Evolutionary conservation across 805 yeast genomes (phyloP), one percentile per base, ranked within the genome.

Genomic region (Jamesozyma piceae): DNA sequence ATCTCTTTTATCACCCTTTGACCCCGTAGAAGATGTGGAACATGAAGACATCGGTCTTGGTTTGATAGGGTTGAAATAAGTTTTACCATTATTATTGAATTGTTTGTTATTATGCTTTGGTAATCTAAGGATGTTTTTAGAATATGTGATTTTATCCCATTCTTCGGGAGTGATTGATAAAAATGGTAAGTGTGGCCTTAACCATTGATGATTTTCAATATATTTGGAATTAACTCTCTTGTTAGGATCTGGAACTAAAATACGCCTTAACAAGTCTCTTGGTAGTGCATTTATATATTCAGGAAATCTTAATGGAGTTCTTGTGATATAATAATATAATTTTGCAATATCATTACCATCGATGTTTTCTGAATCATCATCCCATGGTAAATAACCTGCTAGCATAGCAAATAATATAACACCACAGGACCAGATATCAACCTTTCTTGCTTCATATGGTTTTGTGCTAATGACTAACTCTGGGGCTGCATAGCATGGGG

Each of bases 401-500:
- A 92, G 71, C 95, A 92, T 92, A 11, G 98, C 97, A 59, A 90
- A 92, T 35, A 92, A 66, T 42, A 92, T 92, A 18, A 92, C 88
- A 43, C 98, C 98, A 53, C 95, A 78, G 1, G 96, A 86, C 98
- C 98, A 92, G 33, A 90, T 82, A 64, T 92, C 98, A 24, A 86
- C 97, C 63, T 88, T 89, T 49, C 88, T 75, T 15, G 96, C 97
- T 53, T 86, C 88, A 62, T 92, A 92, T n/a, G 94, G 88, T 42
- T 80, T 74, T 49, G 79, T 84, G n/a, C 89, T 80, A 26, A 86
- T 80, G 3, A 92, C 98, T 43, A 92, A 68, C 59, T 92, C 98
- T 0, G 98, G 98, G 2, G 98, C 98, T 0, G 98, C 98, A 63
- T 90, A 90, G 62, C 98, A 90, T 1, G 98, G 98, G 5, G 95